phyloP scores from a whole-genome alignment of 1,139 yeast genomes.

The Debaryomyces nepalensis region DNA sequence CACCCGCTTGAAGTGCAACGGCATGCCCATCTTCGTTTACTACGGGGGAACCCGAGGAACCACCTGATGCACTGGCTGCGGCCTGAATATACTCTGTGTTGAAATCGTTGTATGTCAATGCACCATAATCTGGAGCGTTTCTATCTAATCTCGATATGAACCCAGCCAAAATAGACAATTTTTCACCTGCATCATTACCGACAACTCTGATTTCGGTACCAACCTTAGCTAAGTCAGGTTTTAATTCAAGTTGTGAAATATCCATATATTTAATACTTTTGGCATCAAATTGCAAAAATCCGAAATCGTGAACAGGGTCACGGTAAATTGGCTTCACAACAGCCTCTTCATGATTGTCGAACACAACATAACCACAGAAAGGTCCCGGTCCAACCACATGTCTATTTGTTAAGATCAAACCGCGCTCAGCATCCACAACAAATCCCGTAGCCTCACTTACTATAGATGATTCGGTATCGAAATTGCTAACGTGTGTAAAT shows the following conservation, averaged over 20 bases:
- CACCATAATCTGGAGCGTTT: constrained; percentile 94
- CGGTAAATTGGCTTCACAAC: constrained; percentile 81
- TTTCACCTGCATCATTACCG: constrained; percentile 97
- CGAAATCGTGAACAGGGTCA: constrained; percentile 89
- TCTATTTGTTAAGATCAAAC: constrained; percentile 86
- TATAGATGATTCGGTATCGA: constrained; percentile 82
- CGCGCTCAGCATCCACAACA: constrained; percentile 83
- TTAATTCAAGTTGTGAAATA: constrained; percentile 65
- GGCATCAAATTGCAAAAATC: constrained; percentile 79
- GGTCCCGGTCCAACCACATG: constrained; percentile 98
- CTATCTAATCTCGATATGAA: constrained; percentile 89
- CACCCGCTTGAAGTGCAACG: constrained; percentile 94
- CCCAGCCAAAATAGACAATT: constrained; percentile 84
- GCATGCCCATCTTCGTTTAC: constrained; percentile 86
- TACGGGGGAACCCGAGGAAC: constrained; percentile 95
- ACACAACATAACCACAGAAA: constrained; percentile 85
- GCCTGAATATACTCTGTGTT: constrained; percentile 97
- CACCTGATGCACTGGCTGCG: constrained; percentile 95
- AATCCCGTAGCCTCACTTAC: constrained; percentile 95
- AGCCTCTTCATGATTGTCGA: constrained; percentile 94
- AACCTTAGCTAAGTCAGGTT: constrained; percentile 83
- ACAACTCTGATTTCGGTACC: constrained; percentile 93
- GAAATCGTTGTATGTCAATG: constrained; percentile 88
- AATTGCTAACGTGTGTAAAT: constrained; percentile 82
- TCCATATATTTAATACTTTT: constrained; percentile 71